Evolutionary conservation across 441 rosid species (phyloP).

Genomic region (Arabidopsis hybrid): DNA sequence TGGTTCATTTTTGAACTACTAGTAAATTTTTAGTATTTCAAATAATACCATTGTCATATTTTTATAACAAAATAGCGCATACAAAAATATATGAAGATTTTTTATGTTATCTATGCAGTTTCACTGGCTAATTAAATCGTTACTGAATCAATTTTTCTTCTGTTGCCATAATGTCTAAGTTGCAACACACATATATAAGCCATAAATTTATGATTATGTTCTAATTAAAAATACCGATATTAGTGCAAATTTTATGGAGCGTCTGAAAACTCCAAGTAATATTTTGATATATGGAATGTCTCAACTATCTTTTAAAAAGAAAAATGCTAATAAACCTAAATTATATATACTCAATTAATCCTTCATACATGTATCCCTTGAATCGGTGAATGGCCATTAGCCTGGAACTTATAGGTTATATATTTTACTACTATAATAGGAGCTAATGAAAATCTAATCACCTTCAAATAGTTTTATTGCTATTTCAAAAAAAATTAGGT

Average conservation of each 20-base stretch:
- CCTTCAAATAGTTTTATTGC: conserved; percentile 34
- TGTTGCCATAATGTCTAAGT: not conserved
- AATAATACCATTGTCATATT: not conserved
- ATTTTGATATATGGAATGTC: conserved; percentile 2
- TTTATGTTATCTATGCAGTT: not conserved
- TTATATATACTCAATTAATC: not conserved
- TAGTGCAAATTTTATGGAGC: too few relatives aligned
- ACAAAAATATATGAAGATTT: not conserved
- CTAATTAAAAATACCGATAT: too few relatives aligned
- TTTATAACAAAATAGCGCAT: not conserved
- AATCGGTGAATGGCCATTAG: conserved; percentile 44
- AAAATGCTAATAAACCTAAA: not conserved
- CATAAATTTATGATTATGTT: too few relatives aligned
- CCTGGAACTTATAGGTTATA: conserved; percentile 12
- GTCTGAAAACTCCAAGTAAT: not conserved
- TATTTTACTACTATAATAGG: conserved; percentile 1
- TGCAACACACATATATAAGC: not conserved
- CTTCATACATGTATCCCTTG: conserved; percentile 33
- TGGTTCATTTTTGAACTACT: not conserved
- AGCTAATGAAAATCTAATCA: conserved; percentile 47
- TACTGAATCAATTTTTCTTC: not conserved
- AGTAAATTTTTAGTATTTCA: not conserved
- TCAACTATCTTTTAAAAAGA: not conserved
- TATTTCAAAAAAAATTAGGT: not conserved
- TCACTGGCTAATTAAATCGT: not conserved